A percentile compares a stretch with the other conserved stretches of the same genome.
These are phyloP conservation scores for Septoria petroselini DNA, from an alignment of 2,329 filamentous ascomycete genomes.

Conservation along the genomic window DNA sequence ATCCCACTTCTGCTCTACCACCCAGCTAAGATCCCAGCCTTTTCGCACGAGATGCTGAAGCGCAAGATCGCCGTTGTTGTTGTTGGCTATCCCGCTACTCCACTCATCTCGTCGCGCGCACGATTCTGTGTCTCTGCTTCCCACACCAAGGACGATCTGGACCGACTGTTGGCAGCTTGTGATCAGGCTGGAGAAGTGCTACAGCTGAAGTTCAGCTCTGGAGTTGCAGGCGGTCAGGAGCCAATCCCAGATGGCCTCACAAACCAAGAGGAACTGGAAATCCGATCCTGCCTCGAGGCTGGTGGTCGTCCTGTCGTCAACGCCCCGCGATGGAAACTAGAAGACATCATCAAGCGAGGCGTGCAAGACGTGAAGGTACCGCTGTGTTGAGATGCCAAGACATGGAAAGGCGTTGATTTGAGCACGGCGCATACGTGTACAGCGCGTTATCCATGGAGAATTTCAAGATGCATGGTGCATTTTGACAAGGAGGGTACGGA, in stretches of 20 bases:
- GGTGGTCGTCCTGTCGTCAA: slow-evolving; percentile 51
- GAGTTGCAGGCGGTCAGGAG: slow-evolving; percentile 82
- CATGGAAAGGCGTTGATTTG: too few relatives aligned
- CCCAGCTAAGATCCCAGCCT: slow-evolving; percentile 97
- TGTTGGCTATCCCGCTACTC: slow-evolving; percentile 94
- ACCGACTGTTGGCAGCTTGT: slow-evolving; percentile 81
- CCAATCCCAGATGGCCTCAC: slow-evolving; percentile 69
- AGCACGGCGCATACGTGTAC: background rate
- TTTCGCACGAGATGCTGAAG: slow-evolving; percentile 97
- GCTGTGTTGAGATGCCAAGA: slow-evolving; percentile 41
- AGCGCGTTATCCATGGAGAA: too few relatives aligned
- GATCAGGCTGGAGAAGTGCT: slow-evolving; percentile 89
- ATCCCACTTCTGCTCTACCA: slow-evolving; percentile 93
- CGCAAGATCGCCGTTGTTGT: slow-evolving; percentile 97
- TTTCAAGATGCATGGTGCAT: too few relatives aligned
- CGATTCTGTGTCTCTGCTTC: slow-evolving; percentile 94
- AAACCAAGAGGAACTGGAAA: slow-evolving; percentile 68
- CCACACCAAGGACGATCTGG: slow-evolving; percentile 97
- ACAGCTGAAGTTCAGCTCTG: slow-evolving; percentile 95
- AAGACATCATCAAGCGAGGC: slow-evolving; percentile 70
- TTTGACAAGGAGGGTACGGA: too few relatives aligned
- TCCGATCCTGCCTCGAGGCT: slow-evolving; percentile 50
- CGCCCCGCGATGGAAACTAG: slow-evolving; percentile 74
- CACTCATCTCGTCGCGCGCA: slow-evolving; percentile 87
- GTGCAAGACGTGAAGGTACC: slow-evolving; percentile 72